Conservation (phyloP, 1,284 basidiomycete species). For the Schizophyllum commune region DNA sequence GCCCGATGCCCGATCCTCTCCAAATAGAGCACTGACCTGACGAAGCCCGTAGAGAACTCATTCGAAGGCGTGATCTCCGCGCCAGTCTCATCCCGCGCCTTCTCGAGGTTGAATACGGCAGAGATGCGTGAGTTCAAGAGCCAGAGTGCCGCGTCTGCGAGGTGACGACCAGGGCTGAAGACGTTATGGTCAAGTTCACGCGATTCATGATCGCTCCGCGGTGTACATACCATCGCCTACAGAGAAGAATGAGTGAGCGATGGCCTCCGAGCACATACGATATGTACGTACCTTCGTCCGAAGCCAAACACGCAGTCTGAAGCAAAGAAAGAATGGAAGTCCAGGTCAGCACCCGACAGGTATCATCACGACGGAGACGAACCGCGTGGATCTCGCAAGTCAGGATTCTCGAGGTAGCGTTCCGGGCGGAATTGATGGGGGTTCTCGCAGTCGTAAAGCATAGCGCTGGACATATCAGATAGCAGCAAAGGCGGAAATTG, state of each 20-base stretch:
- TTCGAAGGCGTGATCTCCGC: not conserved
- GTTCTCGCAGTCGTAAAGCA: conserved; percentile 14
- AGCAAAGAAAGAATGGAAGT: too few species aligned
- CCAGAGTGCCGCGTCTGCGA: conserved; percentile 49
- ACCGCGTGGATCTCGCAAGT: conserved; percentile 12
- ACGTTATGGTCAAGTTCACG: not conserved
- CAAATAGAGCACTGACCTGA: not conserved
- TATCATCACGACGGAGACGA: conserved; percentile 7
- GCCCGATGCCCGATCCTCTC: not conserved
- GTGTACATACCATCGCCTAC: too few species aligned
- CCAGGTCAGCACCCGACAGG: not conserved
- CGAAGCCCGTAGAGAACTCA: not conserved
- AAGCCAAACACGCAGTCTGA: not conserved
- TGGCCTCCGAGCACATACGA: not conserved
- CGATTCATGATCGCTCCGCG: too few species aligned
- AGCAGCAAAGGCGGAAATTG: not conserved
- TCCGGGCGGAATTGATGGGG: conserved; percentile 14
- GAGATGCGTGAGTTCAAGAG: conserved; percentile 41
- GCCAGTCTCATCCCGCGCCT: conserved; percentile 18
- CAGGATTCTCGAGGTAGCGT: conserved; percentile 12
- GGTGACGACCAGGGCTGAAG: conserved; percentile 34
- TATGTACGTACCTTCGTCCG: conserved; percentile 37
- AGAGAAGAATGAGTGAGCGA: too few species aligned
- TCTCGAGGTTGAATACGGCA: conserved; percentile 43
- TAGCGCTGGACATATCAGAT: conserved; percentile 9